These are phyloP conservation scores for Rhodofomes roseus DNA, from an alignment of 1,284 basidiomycete genomes.

Conservation along the genomic window DNA sequence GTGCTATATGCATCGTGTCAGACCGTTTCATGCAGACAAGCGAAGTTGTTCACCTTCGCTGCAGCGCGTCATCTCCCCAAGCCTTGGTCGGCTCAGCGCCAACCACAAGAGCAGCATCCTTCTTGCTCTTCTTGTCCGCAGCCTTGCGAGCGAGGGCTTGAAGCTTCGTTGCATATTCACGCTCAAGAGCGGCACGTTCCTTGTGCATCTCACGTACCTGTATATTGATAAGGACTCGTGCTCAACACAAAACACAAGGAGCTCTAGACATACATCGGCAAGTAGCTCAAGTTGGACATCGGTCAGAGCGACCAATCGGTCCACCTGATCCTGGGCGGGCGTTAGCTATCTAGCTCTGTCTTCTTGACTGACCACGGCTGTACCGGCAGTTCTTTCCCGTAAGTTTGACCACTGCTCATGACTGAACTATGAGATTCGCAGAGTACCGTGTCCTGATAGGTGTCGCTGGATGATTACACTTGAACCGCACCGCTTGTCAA, in stretches of 20 bases:
- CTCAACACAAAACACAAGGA: background rate
- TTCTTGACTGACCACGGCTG: background rate
- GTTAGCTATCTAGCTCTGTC: conserved; percentile 3
- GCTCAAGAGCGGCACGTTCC: conserved; percentile 63
- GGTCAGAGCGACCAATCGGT: conserved; percentile 38
- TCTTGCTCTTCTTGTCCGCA: conserved; percentile 64
- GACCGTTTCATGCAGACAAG: too few relatives aligned
- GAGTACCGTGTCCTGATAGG: too few relatives aligned
- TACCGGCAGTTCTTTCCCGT: conserved; percentile 28
- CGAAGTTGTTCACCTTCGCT: too few relatives aligned
- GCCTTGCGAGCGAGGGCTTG: conserved; percentile 63
- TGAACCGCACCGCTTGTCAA: too few relatives aligned
- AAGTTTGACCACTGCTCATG: conserved; percentile 19
- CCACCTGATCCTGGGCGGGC: conserved; percentile 35
- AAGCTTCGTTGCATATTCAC: conserved; percentile 71
- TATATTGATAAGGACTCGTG: background rate
- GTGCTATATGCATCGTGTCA: conserved; percentile 51
- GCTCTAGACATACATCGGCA: conserved; percentile 46
- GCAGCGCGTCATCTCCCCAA: conserved; percentile 50
- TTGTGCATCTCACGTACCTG: conserved; percentile 71
- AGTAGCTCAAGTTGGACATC: conserved; percentile 64
- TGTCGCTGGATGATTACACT: too few relatives aligned
- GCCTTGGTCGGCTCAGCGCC: conserved; percentile 66
- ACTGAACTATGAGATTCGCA: too few relatives aligned
- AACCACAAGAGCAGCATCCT: conserved; percentile 49